phyloP scores from a whole-genome alignment of 2,329 filamentous ascomycete species.

The Hymenoscyphus salicellus region DNA sequence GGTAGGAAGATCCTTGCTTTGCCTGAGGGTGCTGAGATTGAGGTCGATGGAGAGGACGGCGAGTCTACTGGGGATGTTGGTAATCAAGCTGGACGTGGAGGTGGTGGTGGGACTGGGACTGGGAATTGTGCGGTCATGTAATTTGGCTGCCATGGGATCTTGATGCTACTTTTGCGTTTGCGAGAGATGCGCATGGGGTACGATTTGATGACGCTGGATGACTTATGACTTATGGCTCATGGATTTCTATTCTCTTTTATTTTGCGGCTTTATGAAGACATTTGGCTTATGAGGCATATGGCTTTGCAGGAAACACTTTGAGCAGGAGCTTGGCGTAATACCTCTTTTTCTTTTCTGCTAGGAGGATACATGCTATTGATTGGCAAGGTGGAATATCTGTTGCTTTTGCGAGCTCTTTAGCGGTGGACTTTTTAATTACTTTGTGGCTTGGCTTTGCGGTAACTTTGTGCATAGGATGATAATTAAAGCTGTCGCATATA shows the following conservation, averaged over 20 bases:
- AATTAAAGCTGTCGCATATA: background rate
- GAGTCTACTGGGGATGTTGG: background rate
- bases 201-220: background rate
- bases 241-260: background rate
- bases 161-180: background rate
- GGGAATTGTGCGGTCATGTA: slow-evolving; percentile 22
- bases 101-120: slow-evolving; percentile 12
- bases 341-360: background rate
- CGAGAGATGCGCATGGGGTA: too few relatives aligned
- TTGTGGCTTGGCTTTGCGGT: background rate
- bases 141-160: background rate
- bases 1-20: background rate
- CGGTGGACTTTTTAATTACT: too few relatives aligned
- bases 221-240: background rate
- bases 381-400: background rate
- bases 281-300: too few relatives aligned
- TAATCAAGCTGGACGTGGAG: slow-evolving; percentile 10
- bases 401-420: background rate
- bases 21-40: background rate
- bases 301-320: too few relatives aligned
- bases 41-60: background rate
- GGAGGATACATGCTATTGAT: background rate
- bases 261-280: background rate
- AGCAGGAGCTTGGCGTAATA: background rate
- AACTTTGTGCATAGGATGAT: background rate